phyloP scores from a whole-genome alignment of 2,329 filamentous ascomycete genomes.

The Diplodia intermedia region DNA sequence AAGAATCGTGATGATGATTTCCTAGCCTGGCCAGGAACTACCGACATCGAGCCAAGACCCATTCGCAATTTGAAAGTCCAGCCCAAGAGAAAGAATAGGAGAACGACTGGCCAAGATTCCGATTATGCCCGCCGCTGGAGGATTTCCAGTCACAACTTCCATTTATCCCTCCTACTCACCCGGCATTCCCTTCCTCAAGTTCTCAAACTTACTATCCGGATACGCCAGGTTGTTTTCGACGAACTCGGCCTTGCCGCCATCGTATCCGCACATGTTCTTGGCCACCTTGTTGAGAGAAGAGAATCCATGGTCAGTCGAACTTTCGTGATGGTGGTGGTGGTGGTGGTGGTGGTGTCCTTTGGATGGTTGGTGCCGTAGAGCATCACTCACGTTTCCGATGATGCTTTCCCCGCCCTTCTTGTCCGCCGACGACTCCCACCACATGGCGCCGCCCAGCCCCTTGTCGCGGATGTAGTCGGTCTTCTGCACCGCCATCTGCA shows the following conservation, averaged over 20 bases:
- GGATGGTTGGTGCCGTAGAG: conserved; percentile 4
- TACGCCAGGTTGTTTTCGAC: conserved; percentile 58
- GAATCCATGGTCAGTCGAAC: conserved; percentile 12
- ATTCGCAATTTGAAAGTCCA: not conserved
- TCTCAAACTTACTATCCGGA: conserved; percentile 62
- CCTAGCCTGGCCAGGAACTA: not conserved
- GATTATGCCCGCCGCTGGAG: too few relatives aligned
- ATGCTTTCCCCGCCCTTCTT: conserved; percentile 69
- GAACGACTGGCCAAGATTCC: not conserved
- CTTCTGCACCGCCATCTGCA: conserved; percentile 71
- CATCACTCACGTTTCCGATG: conserved; percentile 53
- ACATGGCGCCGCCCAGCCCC: conserved; percentile 86
- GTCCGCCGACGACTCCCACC: conserved; percentile 90
- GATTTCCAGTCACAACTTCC: too few relatives aligned
- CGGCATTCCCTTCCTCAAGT: conserved; percentile 55
- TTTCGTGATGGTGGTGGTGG: not conserved
- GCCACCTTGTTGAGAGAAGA: conserved; percentile 39
- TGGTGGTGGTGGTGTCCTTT: not conserved
- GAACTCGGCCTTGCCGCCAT: conserved; percentile 54
- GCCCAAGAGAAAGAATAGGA: not conserved
- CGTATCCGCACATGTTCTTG: conserved; percentile 49
- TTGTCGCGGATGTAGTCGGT: conserved; percentile 71
- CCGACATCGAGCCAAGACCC: not conserved
- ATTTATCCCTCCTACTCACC: conserved; percentile 37
- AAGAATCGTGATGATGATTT: not conserved